Evolutionary conservation across 768 basidiomycete species (phyloP), one percentile per base, ranked within the genome.

Genomic region (Podaxis sp.): DNA sequence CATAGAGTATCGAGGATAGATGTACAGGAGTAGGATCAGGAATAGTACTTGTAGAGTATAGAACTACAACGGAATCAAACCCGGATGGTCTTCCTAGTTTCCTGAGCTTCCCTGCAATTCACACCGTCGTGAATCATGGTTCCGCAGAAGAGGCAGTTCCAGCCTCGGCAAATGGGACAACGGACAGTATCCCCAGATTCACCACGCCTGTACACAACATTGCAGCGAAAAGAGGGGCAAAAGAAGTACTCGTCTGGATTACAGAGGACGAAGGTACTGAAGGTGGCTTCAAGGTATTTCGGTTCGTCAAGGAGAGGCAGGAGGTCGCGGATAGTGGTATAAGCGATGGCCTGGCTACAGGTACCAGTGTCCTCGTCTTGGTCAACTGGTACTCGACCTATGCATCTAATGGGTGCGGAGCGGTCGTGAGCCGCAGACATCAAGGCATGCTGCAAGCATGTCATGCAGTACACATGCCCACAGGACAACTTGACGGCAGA

Each of bases 201-300:
- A 18, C 69, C 68, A 13, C 63, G 61, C 23, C 73, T 68, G 67
- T 83, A 83, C 16, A 85, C 73, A 11, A 77, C 74, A 46, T 76
- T 65, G 64, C 86, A 88, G 54, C 78, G 72, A 2, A 79, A 71
- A 1, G 80, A 77, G 1, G 85, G 83, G 67, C 85, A 88, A 70
- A 81, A 82, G 61, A 77, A 78, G 63, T 78, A 77, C n/a, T 77
- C 75, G 28, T 74, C 65, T 0, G 74, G 67, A 32, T 69, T 72
- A 10, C 69, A 64, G 58, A 77, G 77, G 53, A 86, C 71, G 68
- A 81, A 71, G 1, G 75, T 63, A 6, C 77, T 61, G 64, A 85
- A 82, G 2, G 78, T 74, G 4, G 71, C 66, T 38, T 73, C 73
- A 36, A 84, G 67, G 21, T 86, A 70, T 1, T 64, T 62, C 13